Conservation (phyloP, 2,329 filamentous ascomycete species). For the Penicillium sp. region DNA sequence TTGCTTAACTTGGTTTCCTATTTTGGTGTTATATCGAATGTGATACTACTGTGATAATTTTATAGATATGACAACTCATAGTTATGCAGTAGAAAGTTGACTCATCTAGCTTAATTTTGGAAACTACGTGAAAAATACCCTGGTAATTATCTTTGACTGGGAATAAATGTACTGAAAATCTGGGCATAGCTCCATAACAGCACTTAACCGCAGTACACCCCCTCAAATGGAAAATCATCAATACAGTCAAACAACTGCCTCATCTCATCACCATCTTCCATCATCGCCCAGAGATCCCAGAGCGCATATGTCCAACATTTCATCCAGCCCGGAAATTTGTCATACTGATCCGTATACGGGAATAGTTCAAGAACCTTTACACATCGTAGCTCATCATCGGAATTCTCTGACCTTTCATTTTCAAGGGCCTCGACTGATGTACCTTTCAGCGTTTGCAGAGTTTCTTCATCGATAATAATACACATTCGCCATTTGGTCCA, state of each 20-base stretch:
- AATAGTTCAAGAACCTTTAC: constrained; percentile 17
- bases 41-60: neutral
- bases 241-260: constrained; percentile 13
- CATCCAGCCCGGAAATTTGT: constrained; percentile 13
- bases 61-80: neutral
- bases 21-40: neutral
- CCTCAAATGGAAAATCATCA: neutral
- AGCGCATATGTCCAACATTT: constrained; percentile 12
- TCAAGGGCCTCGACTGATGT: constrained; percentile 6
- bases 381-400: constrained; percentile 5
- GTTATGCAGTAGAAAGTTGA: neutral
- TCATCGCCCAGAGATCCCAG: constrained; percentile 13
- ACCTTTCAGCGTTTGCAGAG: constrained; percentile 15
- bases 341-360: constrained; percentile 11
- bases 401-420: neutral
- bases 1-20: neutral
- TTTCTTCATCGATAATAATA: constrained; percentile 19
- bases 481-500: constrained; percentile 15
- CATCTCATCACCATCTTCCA: constrained; percentile 18
- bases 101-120: neutral
- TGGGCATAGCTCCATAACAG: neutral
- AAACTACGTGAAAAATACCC: neutral
- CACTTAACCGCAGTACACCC: constrained; percentile 7
- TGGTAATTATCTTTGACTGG: neutral
- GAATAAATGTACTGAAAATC: neutral